Base-by-base conservation (phyloP, 371 early-diverging fungal genomes). In the Phascolomyces articulosus region DNA sequence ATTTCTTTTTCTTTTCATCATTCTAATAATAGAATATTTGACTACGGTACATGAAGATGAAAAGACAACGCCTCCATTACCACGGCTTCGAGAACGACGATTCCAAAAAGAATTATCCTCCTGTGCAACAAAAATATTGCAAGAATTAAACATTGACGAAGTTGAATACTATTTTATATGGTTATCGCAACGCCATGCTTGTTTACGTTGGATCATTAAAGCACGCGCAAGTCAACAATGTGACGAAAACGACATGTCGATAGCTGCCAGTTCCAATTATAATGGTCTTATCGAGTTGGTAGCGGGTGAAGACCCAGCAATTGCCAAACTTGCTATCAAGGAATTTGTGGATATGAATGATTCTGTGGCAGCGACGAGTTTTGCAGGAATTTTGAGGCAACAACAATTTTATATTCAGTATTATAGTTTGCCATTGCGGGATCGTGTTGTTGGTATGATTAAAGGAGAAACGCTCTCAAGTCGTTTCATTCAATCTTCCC, bases 281-380 rank as follows among this genome's bases (percentile, higher is more conserved):
- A 82, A 82, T 58, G 79, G 82, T 2, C 61, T 82, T 4, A 68
- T 82, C 27, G 74, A 75, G 15, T 29, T 73, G 11, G 62, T 79
- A 7, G 64, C 68, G 11, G 48, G 66, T 11, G 63, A 72, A 1
- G 69, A 77, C 8, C 64, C 70, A 0, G 73, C 72, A 0, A 51
- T 82, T 40, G 71, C 70, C 11, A 70, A 69, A 27, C 60, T 82
- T 24, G 72, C 74, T 13, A 74, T 82, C 38, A 82, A 82, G 28
- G 82, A 82, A 60, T 40, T 82, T 61, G 67, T 78, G 23, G 82
- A 82, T 49, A 72, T 74, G n/a, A 71, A 72, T 0, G 82, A 82
- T 63, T 56, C 69, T 1, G 57, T 69, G 0, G 79, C 77, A 4
- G 66, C 82, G 9, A 64, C 74, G 4, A 68, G 74, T 58, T 82